Base-by-base conservation (phyloP, 768 basidiomycete genomes). In the Boletus subcaerulescens region DNA sequence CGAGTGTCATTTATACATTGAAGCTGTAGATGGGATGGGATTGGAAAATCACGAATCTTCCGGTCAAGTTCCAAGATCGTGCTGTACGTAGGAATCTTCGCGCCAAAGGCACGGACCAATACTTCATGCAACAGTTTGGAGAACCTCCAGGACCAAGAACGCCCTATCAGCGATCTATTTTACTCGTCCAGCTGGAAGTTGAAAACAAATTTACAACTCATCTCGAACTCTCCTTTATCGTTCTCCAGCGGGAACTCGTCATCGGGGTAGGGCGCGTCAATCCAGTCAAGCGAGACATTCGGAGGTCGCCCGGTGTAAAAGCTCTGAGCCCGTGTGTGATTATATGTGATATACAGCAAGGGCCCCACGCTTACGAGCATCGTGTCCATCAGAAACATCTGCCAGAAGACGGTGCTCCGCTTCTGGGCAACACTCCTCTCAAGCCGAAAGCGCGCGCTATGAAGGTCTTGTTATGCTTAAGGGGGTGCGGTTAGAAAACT, bases 341-440 rank as follows among this genome's bases (percentile, higher is more conserved):
- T 49, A 33, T 42, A 8, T 5, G 4, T 29, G 36, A 41, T 24
- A 35, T 13, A 36, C 10, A 33, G 5, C 3, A 17, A 33, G n/a
- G 17, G 4, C 31, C 59, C 71, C 18, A 12, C 9, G 18, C 65
- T 62, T 60, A 89, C 88, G 38, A 80, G 68, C 77, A 80, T 82
- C 0, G 84, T 83, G 60, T 89, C 88, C 29, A 80, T 64, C 24
- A 74, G 60, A 61, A 85, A 88, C n/a, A 89, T 65, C 45, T 85
- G 80, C 85, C 87, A 91, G 64, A 88, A 89, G 12, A 85, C 70
- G 20, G 74, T 74, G 50, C 74, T 78, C 17, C 87, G 80, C 51
- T 76, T 72, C 54, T 82, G 73, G 17, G 73, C 65, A 39, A 74
- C 66, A 20, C 70, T 67, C 26, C 76, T 73, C 17, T 76, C 73